Percentiles rank a stretch among this genome's conserved stretches.
These are phyloP conservation scores for Lactifluus volemus DNA, from an alignment of 768 basidiomycete species.

Conservation along the genomic window DNA sequence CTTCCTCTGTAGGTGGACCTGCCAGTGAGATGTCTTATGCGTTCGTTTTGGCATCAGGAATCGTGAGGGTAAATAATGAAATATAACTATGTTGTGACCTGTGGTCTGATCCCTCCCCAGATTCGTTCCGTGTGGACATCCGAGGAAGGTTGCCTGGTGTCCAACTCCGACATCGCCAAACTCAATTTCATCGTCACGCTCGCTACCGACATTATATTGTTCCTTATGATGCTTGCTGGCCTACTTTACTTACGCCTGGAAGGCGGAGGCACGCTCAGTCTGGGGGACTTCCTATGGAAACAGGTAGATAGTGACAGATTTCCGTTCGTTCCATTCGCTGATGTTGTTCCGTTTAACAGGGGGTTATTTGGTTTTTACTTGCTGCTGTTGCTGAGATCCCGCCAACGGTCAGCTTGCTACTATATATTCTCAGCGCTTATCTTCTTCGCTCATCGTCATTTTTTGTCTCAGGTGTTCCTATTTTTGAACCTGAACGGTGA, in stretches of 20 bases:
- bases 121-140: neutral
- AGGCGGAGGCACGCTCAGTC: neutral
- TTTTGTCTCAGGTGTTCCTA: neutral
- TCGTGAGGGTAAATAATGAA: neutral
- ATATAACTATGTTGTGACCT: neutral
- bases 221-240: neutral
- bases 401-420: neutral
- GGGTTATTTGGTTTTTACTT: neutral
- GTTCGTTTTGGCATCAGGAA: neutral
- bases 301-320: neutral
- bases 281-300: neutral
- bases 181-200: neutral
- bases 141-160: neutral
- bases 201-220: neutral
- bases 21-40: no score
- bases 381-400: neutral
- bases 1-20: neutral
- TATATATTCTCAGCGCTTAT: neutral
- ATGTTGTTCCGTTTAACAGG: neutral
- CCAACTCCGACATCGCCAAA: neutral
- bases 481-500: neutral
- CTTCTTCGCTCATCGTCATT: neutral
- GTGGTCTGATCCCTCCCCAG: neutral
- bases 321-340: neutral
- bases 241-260: neutral